Conservation (phyloP, 148 eudicot genomes). For the Rhododendron henanense region DNA sequence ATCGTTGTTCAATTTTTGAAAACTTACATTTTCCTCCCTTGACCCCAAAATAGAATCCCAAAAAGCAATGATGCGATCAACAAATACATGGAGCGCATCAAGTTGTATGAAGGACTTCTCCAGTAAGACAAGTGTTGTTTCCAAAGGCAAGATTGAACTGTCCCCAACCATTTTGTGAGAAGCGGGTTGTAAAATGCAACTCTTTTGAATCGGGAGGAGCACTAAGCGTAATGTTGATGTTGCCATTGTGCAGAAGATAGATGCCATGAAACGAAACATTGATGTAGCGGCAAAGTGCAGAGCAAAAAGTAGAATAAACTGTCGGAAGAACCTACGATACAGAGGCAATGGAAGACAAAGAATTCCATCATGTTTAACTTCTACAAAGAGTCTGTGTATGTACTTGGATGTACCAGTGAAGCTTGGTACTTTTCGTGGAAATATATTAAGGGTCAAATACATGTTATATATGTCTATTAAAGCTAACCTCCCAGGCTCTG, state of each 20-base stretch:
- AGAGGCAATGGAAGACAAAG: background rate
- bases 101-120: background rate
- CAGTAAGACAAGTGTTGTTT: background rate
- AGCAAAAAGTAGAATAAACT: slow-evolving; percentile 43
- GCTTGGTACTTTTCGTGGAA: background rate
- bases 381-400: background rate
- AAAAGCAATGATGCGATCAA: background rate
- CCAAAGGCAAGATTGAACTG: slow-evolving; percentile 40
- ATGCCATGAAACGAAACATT: slow-evolving; percentile 66
- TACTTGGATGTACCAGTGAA: background rate
- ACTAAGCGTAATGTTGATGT: background rate
- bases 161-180: slow-evolving; percentile 64
- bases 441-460: no score
- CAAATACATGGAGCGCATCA: background rate
- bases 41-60: slow-evolving; percentile 57
- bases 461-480: background rate
- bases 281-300: slow-evolving; percentile 60
- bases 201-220: background rate
- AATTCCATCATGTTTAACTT: background rate
- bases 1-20: background rate
- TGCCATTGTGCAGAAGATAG: slow-evolving; percentile 50
- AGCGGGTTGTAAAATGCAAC: slow-evolving; percentile 48
- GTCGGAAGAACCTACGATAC: slow-evolving; percentile 60
- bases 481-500: slow-evolving; percentile 70
- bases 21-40: slow-evolving; percentile 54